Evolutionary conservation across 73 alveolate genomes (phyloP).

Genomic region (Paramecium tetraurelia): DNA sequence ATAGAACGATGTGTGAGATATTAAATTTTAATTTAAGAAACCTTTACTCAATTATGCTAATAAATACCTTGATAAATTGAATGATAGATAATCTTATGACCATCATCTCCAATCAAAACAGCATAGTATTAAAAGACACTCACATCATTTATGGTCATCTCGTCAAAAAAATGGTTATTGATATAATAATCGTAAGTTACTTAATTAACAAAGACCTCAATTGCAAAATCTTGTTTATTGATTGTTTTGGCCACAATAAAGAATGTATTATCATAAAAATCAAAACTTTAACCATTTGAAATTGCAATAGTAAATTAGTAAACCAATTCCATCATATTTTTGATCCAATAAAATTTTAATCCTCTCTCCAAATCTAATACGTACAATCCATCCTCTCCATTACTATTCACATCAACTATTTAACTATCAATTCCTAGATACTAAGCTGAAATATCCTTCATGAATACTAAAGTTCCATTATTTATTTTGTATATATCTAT

Average conservation of each 20-base stretch:
- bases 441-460: not conserved
- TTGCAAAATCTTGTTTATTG: conserved; percentile 17
- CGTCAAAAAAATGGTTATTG: not conserved
- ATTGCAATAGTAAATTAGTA: not conserved
- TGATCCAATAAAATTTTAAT: not conserved
- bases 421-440: not conserved
- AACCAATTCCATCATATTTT: not conserved
- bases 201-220: not conserved
- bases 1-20: not conserved
- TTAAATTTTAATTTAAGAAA: not conserved
- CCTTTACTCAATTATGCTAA: not conserved
- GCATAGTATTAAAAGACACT: conserved; percentile 28
- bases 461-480: not conserved
- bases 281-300: not conserved
- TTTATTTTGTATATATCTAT: not conserved
- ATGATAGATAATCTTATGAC: conserved; percentile 24
- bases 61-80: not conserved
- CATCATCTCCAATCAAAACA: conserved; percentile 32
- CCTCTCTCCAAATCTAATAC: conserved; percentile 2
- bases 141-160: conserved; percentile 16
- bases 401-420: not conserved
- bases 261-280: not conserved
- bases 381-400: not conserved
- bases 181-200: not conserved
- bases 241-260: conserved; percentile 8